Base-by-base conservation (phyloP, 306 rosid species). In the Quercus alba region DNA sequence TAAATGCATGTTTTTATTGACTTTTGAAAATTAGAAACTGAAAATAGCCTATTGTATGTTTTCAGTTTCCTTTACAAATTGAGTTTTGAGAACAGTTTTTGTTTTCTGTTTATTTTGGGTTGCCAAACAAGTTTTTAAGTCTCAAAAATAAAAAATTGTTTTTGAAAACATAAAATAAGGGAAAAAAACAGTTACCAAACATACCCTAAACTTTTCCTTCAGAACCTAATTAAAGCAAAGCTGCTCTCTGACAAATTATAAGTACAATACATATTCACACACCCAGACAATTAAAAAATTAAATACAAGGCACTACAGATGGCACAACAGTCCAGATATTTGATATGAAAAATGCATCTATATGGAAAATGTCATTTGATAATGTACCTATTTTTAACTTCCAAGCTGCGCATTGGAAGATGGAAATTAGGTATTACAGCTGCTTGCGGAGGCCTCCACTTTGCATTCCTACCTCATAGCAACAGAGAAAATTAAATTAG, bases 351-450 rank as follows among this genome's bases (percentile, higher is more conserved):
- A 57, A 41, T 17, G 7, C 74, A 73, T 26, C 49, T n/a, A 44
- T 38, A 56, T 80, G 70, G 72, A 35, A 58, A 38, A 82, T 59
- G 21, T 80, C 31, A 41, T 76, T 58, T 54, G 70, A 35, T 62
- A 81, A 30, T 76, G 76, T 71, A 90, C 99, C 96, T 87, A 80
- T 95, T 90, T 80, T 95, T 93, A 58, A 88, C 68, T 85, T 95
- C 99, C 10, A 84, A 90, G 71, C 98, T 95, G 21, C 99, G 99
- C 99, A 91, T 95, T 19, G 99, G 99, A 54, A 95, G 98, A 84
- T 95, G 99, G 77, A 87, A 76, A 83, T 76, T 83, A 4, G 93
- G 87, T 19, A 84, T 59, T 75, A 91, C 75, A 58, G 96, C 93
- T 61, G 95, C 97, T 70, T 83, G 93, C 72, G 88, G 82, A 75